Conservation (phyloP, 768 basidiomycete species). For the Rhodotorula paludigena region DNA sequence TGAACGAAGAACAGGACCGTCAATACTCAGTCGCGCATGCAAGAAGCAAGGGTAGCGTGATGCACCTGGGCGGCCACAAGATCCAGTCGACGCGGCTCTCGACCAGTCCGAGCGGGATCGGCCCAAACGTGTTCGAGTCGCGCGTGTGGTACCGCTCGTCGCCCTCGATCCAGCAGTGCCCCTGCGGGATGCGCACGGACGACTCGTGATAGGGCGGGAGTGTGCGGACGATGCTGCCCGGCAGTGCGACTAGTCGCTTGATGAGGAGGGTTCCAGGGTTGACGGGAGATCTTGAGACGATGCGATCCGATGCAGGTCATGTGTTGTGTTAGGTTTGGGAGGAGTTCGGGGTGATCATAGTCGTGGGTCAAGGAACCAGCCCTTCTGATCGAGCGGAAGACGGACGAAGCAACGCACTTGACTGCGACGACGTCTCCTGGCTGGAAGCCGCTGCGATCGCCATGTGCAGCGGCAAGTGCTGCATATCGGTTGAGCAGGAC, state of each 20-base stretch:
- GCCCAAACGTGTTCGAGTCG: conserved; percentile 41
- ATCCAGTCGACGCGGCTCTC: conserved; percentile 32
- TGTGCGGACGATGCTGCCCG: conserved; percentile 38
- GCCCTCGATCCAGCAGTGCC: conserved; percentile 41
- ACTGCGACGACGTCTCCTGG: conserved; percentile 42
- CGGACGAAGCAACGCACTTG: conserved; percentile 9
- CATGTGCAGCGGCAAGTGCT: neutral
- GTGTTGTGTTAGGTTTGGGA: no score
- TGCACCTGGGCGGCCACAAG: conserved; percentile 31
- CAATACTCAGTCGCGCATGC: neutral
- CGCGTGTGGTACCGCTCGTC: conserved; percentile 41
- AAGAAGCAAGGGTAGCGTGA: neutral
- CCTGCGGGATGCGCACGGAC: conserved; percentile 27
- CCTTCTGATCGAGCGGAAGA: no score
- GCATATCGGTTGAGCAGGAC: conserved; percentile 41
- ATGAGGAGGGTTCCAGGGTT: conserved; percentile 34
- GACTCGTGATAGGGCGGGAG: conserved; percentile 25
- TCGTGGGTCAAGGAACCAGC: no score
- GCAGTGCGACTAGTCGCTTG: conserved; percentile 43
- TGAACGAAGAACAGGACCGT: fast-evolving
- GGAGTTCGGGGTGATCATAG: no score
- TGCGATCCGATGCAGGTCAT: no score
- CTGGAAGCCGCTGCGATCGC: conserved; percentile 13
- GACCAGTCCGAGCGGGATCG: conserved; percentile 34
- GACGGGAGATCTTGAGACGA: conserved; percentile 29